phyloP scores from a whole-genome alignment of 2,329 filamentous ascomycete genomes.

The Ceratocystis destructans region DNA sequence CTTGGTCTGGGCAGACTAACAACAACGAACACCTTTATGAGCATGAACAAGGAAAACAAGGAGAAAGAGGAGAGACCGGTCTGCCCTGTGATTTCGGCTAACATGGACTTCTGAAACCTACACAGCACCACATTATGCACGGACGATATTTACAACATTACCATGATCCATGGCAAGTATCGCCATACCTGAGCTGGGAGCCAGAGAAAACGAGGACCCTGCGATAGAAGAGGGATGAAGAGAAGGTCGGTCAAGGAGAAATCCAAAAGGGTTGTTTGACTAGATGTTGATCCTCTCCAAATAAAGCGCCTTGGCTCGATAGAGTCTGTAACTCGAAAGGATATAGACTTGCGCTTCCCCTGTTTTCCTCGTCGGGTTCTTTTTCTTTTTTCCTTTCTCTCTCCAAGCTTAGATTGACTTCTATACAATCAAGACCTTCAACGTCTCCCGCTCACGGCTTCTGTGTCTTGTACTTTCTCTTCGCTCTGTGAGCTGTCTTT shows the following conservation, averaged over 20 bases:
- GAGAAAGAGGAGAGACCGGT: neutral
- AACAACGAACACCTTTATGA: neutral
- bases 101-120: neutral
- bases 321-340: neutral
- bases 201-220: neutral
- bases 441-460: neutral
- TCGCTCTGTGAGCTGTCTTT: conserved; percentile 12
- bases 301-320: neutral
- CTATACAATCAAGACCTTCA: conserved; percentile 1
- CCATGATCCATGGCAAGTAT: conserved; percentile 2
- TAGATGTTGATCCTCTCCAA: neutral
- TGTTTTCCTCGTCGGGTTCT: neutral
- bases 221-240: neutral
- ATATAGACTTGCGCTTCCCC: neutral
- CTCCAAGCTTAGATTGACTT: neutral
- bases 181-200: neutral
- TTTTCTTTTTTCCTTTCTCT: neutral
- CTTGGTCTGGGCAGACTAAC: neutral
- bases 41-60: neutral
- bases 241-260: neutral
- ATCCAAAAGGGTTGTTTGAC: neutral
- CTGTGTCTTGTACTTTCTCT: neutral
- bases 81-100: conserved; percentile 3
- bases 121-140: conserved; percentile 1
- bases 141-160: neutral